These are phyloP conservation scores for Venturia asperata DNA, from an alignment of 2,329 filamentous ascomycete genomes.

Conservation along the genomic window DNA sequence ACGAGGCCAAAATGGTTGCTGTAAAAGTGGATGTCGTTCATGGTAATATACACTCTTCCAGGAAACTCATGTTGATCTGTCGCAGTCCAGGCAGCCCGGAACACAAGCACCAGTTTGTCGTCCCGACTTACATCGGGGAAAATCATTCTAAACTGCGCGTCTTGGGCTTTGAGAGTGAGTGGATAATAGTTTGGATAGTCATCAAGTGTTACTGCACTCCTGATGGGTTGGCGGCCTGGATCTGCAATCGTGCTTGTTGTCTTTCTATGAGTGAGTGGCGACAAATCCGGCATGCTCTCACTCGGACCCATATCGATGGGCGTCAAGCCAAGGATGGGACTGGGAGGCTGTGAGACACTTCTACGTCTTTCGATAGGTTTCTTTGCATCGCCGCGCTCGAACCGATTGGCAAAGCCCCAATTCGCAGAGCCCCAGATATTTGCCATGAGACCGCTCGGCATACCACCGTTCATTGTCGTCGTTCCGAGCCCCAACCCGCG, in stretches of 20 bases:
- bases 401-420: slow-evolving; percentile 62
- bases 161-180: slow-evolving; percentile 71
- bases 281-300: background rate
- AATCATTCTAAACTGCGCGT: slow-evolving; percentile 85
- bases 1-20: slow-evolving; percentile 90
- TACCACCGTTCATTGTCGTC: slow-evolving; percentile 49
- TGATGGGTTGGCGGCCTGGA: background rate
- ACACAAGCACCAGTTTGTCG: slow-evolving; percentile 84
- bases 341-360: slow-evolving; percentile 31
- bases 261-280: slow-evolving; percentile 19
- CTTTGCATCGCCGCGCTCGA: slow-evolving; percentile 49
- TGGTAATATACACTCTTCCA: slow-evolving; percentile 80
- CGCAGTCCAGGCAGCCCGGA: slow-evolving; percentile 81
- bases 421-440: slow-evolving; percentile 90
- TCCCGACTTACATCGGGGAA: slow-evolving; percentile 73
- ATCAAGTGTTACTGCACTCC: background rate
- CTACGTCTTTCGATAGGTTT: slow-evolving; percentile 22
- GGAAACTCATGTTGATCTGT: slow-evolving; percentile 71
- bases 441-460: slow-evolving; percentile 80
- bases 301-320: background rate
- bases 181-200: slow-evolving; percentile 70
- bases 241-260: slow-evolving; percentile 16
- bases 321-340: slow-evolving; percentile 20
- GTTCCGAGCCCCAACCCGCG: slow-evolving; percentile 57
- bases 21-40: slow-evolving; percentile 88